Conservation (phyloP, 106 monocot species). For the Acorus gramineus region DNA sequence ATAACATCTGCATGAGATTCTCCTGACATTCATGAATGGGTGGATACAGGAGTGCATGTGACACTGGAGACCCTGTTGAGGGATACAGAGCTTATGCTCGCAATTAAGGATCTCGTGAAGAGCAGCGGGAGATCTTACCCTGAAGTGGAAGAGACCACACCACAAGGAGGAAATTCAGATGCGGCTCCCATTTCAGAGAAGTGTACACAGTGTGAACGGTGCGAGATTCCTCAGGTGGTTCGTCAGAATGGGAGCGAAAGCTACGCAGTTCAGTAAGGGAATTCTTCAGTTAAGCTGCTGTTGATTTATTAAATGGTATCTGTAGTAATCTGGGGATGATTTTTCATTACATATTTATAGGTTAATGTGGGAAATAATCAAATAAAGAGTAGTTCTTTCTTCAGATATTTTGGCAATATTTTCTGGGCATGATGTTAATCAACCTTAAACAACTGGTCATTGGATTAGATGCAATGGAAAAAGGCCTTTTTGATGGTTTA, state of each 20-base stretch:
- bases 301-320: no score
- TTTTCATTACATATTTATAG: no score
- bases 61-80: constrained; percentile 53
- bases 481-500: no score
- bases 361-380: no score
- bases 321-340: no score
- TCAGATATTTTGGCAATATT: no score
- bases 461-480: no score
- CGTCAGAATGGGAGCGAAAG: constrained; percentile 25
- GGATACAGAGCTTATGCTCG: constrained; percentile 43
- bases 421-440: no score
- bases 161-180: neutral
- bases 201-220: constrained; percentile 9
- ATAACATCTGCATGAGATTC: no score
- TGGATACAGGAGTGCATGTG: constrained; percentile 62
- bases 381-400: no score
- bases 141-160: constrained; percentile 1
- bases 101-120: constrained; percentile 53
- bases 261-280: neutral
- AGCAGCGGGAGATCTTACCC: constrained; percentile 66
- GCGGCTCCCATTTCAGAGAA: neutral
- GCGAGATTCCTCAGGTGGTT: constrained; percentile 6
- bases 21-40: neutral
- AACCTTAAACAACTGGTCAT: no score
- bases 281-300: neutral